These are phyloP conservation scores for Gossypium schwendimanii DNA, from an alignment of 441 rosid species.

Conservation along the genomic window DNA sequence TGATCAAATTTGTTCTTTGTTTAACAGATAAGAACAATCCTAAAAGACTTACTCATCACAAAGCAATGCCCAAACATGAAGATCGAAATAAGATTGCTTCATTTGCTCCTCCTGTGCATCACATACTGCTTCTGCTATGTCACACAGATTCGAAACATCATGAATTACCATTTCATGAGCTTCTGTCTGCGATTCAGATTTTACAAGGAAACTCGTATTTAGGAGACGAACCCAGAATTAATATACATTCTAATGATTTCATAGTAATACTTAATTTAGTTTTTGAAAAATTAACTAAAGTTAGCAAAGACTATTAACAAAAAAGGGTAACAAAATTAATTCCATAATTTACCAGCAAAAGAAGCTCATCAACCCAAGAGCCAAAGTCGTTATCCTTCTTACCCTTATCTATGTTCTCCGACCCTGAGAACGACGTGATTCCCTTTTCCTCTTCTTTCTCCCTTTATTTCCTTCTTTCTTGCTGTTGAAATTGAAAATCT, in stretches of 20 bases:
- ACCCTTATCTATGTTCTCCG: slow-evolving; percentile 9
- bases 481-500: slow-evolving; percentile 22
- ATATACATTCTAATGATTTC: neutral
- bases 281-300: neutral
- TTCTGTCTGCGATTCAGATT: slow-evolving; percentile 43
- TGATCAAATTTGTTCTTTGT: neutral
- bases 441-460: slow-evolving; percentile 7
- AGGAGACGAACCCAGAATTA: neutral
- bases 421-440: slow-evolving; percentile 18
- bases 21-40: neutral
- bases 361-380: slow-evolving; percentile 45
- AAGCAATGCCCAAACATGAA: slow-evolving; percentile 66
- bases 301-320: neutral
- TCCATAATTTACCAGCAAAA: slow-evolving; percentile 42
- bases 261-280: neutral
- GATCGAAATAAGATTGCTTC: slow-evolving; percentile 38
- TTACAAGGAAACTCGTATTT: neutral
- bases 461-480: slow-evolving; percentile 1
- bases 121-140: slow-evolving; percentile 54
- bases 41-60: slow-evolving; percentile 34
- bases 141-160: slow-evolving; percentile 50
- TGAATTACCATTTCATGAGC: slow-evolving; percentile 49
- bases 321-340: neutral
- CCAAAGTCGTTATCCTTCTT: slow-evolving; percentile 20
- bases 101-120: slow-evolving; percentile 35